These are phyloP conservation scores for Poteriospumella lacustris DNA, from an alignment of 108 stramenopile species.

Conservation along the genomic window DNA sequence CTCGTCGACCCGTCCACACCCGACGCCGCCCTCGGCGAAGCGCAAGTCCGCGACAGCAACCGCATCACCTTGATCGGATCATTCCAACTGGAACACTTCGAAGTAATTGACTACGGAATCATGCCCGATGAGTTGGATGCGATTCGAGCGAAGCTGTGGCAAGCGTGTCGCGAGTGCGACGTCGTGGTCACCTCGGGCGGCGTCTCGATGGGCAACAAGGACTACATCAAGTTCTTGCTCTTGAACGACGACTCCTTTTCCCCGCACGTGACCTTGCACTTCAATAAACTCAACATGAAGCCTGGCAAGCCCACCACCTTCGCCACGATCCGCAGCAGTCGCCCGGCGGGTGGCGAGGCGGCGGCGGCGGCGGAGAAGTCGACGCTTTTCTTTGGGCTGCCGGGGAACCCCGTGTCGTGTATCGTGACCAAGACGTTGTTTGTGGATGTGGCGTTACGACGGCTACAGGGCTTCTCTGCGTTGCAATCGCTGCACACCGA, in stretches of 20 bases:
- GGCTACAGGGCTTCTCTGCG: slow-evolving; percentile 37
- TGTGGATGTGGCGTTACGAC: slow-evolving; percentile 72
- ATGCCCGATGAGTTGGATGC: slow-evolving; percentile 49
- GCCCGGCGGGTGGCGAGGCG: not conserved
- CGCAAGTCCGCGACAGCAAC: slow-evolving; percentile 78
- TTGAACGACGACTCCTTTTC: slow-evolving; percentile 64
- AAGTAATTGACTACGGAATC: slow-evolving; percentile 72
- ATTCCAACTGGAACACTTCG: slow-evolving; percentile 48
- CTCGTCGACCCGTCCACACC: slow-evolving; percentile 40
- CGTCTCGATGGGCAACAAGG: slow-evolving; percentile 51
- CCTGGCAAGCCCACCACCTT: slow-evolving; percentile 93
- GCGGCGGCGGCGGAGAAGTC: not conserved
- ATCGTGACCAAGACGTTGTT: slow-evolving; percentile 78
- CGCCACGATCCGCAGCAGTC: slow-evolving; percentile 58
- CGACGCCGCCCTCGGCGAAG: too few species aligned
- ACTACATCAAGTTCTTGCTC: slow-evolving; percentile 76
- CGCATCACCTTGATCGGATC: slow-evolving; percentile 68
- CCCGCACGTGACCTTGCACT: slow-evolving; percentile 71
- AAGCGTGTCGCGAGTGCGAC: slow-evolving; percentile 52
- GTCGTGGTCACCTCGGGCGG: slow-evolving; percentile 87
- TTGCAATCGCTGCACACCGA: slow-evolving; percentile 35
- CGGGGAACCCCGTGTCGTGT: slow-evolving; percentile 91
- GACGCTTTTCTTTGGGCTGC: slow-evolving; percentile 62
- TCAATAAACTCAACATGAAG: slow-evolving; percentile 88
- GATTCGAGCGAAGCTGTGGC: slow-evolving; percentile 24